phyloP scores from a whole-genome alignment of 2,329 filamentous ascomycete genomes.

The Endoconidiophora polonica region DNA sequence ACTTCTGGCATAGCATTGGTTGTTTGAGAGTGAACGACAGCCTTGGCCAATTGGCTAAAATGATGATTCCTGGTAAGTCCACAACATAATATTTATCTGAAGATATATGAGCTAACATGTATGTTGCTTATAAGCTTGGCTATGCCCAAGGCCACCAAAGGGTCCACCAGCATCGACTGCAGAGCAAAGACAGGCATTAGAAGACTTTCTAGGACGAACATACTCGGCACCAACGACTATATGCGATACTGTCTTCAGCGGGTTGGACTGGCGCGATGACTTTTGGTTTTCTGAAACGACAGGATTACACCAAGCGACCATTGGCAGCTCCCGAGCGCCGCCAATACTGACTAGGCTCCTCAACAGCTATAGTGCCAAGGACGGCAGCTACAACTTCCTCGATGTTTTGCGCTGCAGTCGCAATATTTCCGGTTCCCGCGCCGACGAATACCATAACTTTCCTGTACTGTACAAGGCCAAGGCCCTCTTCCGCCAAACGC shows the following conservation, averaged over 20 bases:
- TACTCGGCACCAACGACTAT: constrained; percentile 27
- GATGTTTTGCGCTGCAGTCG: constrained; percentile 35
- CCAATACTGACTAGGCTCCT: constrained; percentile 34
- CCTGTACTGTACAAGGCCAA: constrained; percentile 38
- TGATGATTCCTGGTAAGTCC: constrained; percentile 8
- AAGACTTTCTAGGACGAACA: constrained; percentile 32
- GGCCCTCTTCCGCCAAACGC: constrained; percentile 35
- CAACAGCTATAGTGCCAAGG: constrained; percentile 33
- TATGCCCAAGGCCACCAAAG: neutral
- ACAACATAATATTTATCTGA: neutral
- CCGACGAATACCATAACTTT: constrained; percentile 30
- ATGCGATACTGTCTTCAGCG: constrained; percentile 25
- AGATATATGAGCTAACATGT: too few relatives aligned
- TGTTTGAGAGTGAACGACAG: constrained; percentile 8
- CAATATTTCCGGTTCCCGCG: constrained; percentile 30
- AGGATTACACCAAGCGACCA: too few relatives aligned
- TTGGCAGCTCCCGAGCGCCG: constrained; percentile 21
- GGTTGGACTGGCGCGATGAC: constrained; percentile 36
- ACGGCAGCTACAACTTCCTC: constrained; percentile 34
- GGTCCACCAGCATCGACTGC: neutral
- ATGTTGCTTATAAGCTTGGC: neutral
- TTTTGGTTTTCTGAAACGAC: constrained; percentile 33
- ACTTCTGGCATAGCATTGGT: constrained; percentile 9
- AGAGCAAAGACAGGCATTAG: constrained; percentile 26
- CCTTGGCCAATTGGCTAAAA: constrained; percentile 3